Percentiles rank a stretch among this genome's conserved stretches.
phyloP scores from a whole-genome alignment of 257 asterid species.

The Misopates orontium region DNA sequence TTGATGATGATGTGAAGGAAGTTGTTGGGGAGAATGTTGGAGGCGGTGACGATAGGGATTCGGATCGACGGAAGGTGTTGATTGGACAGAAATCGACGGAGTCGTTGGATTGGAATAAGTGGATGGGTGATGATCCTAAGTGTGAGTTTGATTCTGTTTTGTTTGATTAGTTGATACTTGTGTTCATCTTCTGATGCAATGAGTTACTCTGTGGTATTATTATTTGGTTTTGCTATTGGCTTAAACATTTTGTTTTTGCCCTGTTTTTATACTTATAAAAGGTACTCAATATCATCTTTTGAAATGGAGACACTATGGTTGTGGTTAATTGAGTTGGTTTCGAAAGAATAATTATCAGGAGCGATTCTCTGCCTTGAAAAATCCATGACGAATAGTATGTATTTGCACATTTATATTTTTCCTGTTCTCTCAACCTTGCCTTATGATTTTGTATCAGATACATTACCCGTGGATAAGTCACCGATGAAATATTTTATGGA shows the following conservation, averaged over 20 bases:
- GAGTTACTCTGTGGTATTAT: not conserved
- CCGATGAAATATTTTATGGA: slow-evolving; percentile 89
- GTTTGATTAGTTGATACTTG: slow-evolving; percentile 3
- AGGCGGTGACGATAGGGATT: slow-evolving; percentile 30
- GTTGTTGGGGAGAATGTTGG: slow-evolving; percentile 32
- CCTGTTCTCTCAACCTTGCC: slow-evolving; percentile 28
- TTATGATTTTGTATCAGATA: slow-evolving; percentile 41
- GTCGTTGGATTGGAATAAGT: slow-evolving; percentile 79
- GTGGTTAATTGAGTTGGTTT: not conserved
- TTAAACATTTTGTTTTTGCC: too few species aligned
- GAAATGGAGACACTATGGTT: too few species aligned
- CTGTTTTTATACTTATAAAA: too few species aligned
- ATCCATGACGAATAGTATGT: too few species aligned
- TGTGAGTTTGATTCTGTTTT: slow-evolving; percentile 42
- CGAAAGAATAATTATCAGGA: too few species aligned
- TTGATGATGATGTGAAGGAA: slow-evolving; percentile 33
- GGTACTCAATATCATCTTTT: too few species aligned
- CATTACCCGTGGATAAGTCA: slow-evolving; percentile 63
- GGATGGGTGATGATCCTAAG: slow-evolving; percentile 65
- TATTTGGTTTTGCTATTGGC: not conserved
- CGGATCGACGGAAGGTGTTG: slow-evolving; percentile 39
- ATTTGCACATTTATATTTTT: slow-evolving; percentile 4
- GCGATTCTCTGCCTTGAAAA: too few species aligned
- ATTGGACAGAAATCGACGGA: slow-evolving; percentile 60
- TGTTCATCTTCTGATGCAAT: not conserved